Conservation (phyloP, 1,139 yeast species). For the Sugiyamaella sp. region DNA sequence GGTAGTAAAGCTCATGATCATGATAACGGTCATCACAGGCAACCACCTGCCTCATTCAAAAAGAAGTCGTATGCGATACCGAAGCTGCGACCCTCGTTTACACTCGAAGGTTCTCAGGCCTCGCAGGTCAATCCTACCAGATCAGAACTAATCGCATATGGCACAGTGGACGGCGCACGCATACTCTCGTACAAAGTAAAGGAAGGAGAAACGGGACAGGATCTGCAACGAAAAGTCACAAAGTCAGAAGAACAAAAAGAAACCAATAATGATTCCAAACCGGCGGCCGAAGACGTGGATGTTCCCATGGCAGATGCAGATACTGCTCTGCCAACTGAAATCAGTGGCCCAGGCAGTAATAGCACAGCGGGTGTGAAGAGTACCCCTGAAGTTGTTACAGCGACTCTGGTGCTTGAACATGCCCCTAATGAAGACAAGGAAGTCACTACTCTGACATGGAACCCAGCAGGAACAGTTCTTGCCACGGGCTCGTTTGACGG, state of each 20-base stretch:
- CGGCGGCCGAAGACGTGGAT: not conserved
- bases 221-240: not conserved
- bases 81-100: not conserved
- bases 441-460: slow-evolving; percentile 40
- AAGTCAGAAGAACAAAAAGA: slow-evolving; percentile 2
- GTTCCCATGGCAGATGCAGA: not conserved
- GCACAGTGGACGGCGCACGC: slow-evolving; percentile 22
- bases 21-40: not conserved
- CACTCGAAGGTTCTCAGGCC: slow-evolving; percentile 26
- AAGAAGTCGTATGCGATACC: not conserved
- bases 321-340: not conserved
- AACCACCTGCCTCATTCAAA: not conserved
- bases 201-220: not conserved
- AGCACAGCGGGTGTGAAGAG: too few species aligned
- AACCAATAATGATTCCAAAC: not conserved
- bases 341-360: too few species aligned
- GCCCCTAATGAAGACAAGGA: slow-evolving; percentile 29
- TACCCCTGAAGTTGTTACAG: too few species aligned
- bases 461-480: slow-evolving; percentile 35
- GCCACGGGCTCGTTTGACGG: slow-evolving; percentile 43
- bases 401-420: not conserved
- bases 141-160: slow-evolving; percentile 29
- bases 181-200: not conserved
- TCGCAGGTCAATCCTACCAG: slow-evolving; percentile 35
- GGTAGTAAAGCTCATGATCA: not conserved